Percentiles rank a stretch among this genome's conserved stretches.
Evolutionary conservation across 2,329 filamentous ascomycete species (phyloP).

Genomic region (Aureobasidium zeae): DNA sequence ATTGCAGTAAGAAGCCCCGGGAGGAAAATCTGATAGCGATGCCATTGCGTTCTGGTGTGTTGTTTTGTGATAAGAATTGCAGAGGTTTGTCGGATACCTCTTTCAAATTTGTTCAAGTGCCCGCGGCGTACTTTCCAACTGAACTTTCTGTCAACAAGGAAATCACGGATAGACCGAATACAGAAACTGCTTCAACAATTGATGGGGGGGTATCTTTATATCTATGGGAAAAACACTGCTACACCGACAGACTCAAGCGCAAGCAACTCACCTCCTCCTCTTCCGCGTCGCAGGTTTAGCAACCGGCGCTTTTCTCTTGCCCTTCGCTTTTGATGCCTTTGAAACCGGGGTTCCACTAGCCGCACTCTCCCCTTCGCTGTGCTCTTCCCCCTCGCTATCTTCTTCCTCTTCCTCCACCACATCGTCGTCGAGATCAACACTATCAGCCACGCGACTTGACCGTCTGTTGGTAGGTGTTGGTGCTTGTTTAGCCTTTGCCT

Average conservation of each 20-base stretch:
- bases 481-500: background rate
- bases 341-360: conserved; percentile 13
- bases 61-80: too few species aligned
- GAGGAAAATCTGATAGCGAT: too few species aligned
- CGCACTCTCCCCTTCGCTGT: conserved; percentile 10
- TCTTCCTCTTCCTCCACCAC: conserved; percentile 13
- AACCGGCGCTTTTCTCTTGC: conserved; percentile 2
- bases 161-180: background rate
- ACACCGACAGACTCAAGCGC: background rate
- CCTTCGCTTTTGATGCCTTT: conserved; percentile 4
- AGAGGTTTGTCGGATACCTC: background rate
- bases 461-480: conserved; percentile 3
- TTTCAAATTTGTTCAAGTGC: background rate
- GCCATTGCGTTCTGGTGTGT: too few species aligned
- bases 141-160: background rate
- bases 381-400: background rate
- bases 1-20: too few species aligned
- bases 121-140: background rate
- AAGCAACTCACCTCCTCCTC: conserved; percentile 4
- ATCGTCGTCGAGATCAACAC: conserved; percentile 12
- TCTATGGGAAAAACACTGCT: background rate
- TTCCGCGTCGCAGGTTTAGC: conserved; percentile 6
- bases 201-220: too few species aligned
- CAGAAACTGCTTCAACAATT: too few species aligned
- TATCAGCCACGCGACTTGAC: conserved; percentile 16